Base-by-base conservation (phyloP, 2,329 filamentous ascomycete species). In the Colletotrichum tropicicola region DNA sequence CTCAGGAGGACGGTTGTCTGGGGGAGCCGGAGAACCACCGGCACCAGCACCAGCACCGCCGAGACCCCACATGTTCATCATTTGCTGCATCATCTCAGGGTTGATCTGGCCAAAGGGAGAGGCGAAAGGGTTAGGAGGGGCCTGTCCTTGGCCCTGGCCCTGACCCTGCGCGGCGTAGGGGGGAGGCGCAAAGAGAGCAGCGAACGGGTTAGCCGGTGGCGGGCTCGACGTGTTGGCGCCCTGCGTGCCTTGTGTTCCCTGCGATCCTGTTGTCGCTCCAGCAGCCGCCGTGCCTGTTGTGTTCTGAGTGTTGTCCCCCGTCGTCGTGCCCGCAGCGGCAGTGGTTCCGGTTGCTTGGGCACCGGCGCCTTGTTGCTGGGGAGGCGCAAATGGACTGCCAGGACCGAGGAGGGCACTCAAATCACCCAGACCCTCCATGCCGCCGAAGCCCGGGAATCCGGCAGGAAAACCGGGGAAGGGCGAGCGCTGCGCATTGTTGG, bases 1-100 rank as follows among this genome's bases (percentile, higher is more conserved):
- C 82, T 99, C 96, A 0, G 96, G 95, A 5, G 96, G 94, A 67
- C 95, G 87, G 73, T 86, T 97, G 79, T 99, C 96, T 3, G 86
- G 79, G 5, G 93, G 91, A 17, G 87, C 79, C 2, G 85, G 75
- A 19, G 75, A 77, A 3, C 74, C 73, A 41, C 74, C 78, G 41
- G 72, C 73, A 30, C 71, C 71, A n/a, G 37, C 58, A 19, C 68
- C 73, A 77, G 78, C 56, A n/a, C 78, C 74, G 41, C 73, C 72
- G 65, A 75, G 70, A 7, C 80, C 80, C 67, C 85, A 78, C 68
- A 87, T 76, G 69, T 84, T 82, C 78, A 85, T 78, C 77, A 84
- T 81, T 75, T 84, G 83, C 76, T 84, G 83, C 77, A 85, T 77
- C 75, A 80, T 79, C 72, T 89, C 87, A 0, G 87, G 86, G 35